Percentiles rank a stretch among this genome's conserved stretches.
Evolutionary conservation across 2,329 filamentous ascomycete species (phyloP).

Genomic region (Paecilomyces sp.): DNA sequence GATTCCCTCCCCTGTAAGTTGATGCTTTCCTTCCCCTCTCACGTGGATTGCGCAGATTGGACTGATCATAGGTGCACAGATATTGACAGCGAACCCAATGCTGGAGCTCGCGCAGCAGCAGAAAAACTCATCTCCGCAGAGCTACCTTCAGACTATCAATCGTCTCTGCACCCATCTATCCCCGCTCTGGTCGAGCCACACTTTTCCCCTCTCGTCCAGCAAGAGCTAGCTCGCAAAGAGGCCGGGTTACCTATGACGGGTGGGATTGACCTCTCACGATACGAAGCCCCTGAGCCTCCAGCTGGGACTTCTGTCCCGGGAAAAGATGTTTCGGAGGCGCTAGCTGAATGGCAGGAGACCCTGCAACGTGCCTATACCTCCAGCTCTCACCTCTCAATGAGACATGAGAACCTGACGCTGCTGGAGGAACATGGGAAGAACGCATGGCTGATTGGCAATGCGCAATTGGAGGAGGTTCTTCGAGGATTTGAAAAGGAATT

Average conservation of each 20-base stretch:
- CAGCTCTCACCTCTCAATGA: conserved; percentile 50
- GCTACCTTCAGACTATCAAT: conserved; percentile 43
- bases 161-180: conserved; percentile 52
- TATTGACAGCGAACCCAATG: conserved; percentile 67
- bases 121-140: conserved; percentile 64
- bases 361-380: conserved; percentile 52
- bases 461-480: conserved; percentile 67
- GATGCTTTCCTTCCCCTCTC: conserved; percentile 2
- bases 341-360: conserved; percentile 43
- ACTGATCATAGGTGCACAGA: conserved; percentile 46
- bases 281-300: conserved; percentile 66
- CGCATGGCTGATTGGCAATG: conserved; percentile 83
- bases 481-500: conserved; percentile 67
- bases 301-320: conserved; percentile 30
- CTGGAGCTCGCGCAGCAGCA: conserved; percentile 56
- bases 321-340: conserved; percentile 20
- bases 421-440: conserved; percentile 80
- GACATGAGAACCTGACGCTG: conserved; percentile 59
- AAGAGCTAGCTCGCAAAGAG: conserved; percentile 63
- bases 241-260: conserved; percentile 50
- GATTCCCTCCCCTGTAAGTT: conserved; percentile 75
- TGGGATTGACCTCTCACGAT: conserved; percentile 70
- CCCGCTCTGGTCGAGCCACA: conserved; percentile 45
- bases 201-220: conserved; percentile 60
- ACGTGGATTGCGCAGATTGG: conserved; percentile 5